Evolutionary conservation across 352 stramenopile species (phyloP).

Genomic region (Pilasporangium apinafurcum): DNA sequence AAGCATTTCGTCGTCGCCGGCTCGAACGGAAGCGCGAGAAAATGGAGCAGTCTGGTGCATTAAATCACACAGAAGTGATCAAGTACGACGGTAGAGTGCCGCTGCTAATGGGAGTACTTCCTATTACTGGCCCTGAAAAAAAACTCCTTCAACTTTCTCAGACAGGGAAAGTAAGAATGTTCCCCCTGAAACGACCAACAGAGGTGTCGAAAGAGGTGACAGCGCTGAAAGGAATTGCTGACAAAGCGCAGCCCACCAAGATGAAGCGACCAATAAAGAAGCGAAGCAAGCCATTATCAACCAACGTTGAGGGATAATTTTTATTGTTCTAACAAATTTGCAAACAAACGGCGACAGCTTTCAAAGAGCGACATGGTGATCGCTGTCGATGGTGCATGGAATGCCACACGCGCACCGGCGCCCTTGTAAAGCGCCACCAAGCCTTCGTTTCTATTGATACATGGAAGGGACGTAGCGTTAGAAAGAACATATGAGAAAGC

Average conservation of each 20-base stretch:
- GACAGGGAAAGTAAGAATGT: no score
- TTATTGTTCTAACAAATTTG: slow-evolving; percentile 30
- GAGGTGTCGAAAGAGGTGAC: slow-evolving; percentile 9
- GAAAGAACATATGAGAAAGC: slow-evolving; percentile 4
- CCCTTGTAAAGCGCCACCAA: slow-evolving; percentile 92
- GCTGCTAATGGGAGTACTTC: slow-evolving; percentile 50
- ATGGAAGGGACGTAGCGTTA: slow-evolving; percentile 2
- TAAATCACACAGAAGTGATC: slow-evolving; percentile 62
- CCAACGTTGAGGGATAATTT: neutral
- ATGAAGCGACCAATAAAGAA: neutral
- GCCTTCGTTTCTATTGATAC: slow-evolving; percentile 83
- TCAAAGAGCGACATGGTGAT: slow-evolving; percentile 98
- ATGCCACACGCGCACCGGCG: slow-evolving; percentile 90
- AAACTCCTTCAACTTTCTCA: no score
- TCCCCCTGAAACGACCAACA: no score
- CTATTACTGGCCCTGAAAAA: no score
- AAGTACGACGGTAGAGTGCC: slow-evolving; percentile 38
- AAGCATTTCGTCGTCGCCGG: slow-evolving; percentile 42
- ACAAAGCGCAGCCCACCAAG: slow-evolving; percentile 12
- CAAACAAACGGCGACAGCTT: slow-evolving; percentile 66
- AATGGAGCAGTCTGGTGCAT: slow-evolving; percentile 36
- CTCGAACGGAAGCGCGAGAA: slow-evolving; percentile 43
- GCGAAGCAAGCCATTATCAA: neutral
- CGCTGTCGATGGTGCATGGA: slow-evolving; percentile 94
- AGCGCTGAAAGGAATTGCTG: slow-evolving; percentile 19